Conservation (phyloP, 176 grass and related monocot species). For the Pontederia crassipes region DNA sequence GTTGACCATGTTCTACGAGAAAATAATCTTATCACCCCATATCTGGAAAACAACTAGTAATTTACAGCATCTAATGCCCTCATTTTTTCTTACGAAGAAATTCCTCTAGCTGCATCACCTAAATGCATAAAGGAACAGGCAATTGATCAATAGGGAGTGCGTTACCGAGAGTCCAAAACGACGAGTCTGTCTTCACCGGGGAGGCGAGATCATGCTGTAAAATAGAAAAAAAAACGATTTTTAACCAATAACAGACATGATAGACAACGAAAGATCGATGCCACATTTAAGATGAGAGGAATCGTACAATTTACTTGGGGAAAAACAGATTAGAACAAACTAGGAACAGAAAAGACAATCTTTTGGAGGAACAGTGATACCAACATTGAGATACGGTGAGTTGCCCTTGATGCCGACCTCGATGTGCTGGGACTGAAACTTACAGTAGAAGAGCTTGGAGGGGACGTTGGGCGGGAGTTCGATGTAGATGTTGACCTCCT, state of each 20-base stretch:
- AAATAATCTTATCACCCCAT: too few relatives aligned
- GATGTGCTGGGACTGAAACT: slow-evolving; percentile 60
- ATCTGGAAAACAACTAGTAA: too few relatives aligned
- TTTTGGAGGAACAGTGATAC: slow-evolving; percentile 3
- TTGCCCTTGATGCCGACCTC: slow-evolving; percentile 82
- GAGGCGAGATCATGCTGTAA: slow-evolving; percentile 62
- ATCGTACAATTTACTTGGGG: neutral
- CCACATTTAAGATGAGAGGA: too few relatives aligned
- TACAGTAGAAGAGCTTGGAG: slow-evolving; percentile 64
- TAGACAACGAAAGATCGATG: too few relatives aligned
- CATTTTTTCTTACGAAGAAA: too few relatives aligned
- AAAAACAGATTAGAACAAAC: neutral
- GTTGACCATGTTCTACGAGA: too few relatives aligned
- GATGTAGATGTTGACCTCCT: slow-evolving; percentile 90
- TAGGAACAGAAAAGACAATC: neutral
- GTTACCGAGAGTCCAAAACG: slow-evolving; percentile 93
- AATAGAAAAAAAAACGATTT: neutral
- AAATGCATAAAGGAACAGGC: neutral
- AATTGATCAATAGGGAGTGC: neutral
- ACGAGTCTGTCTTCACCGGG: slow-evolving; percentile 86
- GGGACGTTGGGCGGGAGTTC: slow-evolving; percentile 72
- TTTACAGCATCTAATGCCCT: too few relatives aligned
- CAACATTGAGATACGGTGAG: slow-evolving; percentile 79
- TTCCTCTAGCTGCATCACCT: too few relatives aligned
- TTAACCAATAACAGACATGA: too few relatives aligned